Evolutionary conservation across 441 rosid species (phyloP), one percentile per base, ranked within the genome.

Genomic region (Syzygium syzygioides): DNA sequence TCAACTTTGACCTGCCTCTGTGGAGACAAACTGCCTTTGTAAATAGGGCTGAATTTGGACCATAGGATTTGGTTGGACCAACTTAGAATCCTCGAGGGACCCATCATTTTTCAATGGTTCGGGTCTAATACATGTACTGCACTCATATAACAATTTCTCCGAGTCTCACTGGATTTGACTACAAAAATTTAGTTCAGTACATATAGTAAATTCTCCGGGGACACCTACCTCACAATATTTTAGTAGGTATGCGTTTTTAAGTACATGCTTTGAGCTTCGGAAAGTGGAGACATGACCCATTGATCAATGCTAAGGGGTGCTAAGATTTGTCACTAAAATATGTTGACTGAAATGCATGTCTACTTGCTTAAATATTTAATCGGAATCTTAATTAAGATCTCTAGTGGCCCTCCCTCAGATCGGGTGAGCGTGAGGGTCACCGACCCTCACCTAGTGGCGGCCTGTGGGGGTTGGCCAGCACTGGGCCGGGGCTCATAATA

Each of bases 401-500:
- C n/a, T 13, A 62, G 68, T 7, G 48, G 48, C 48, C 48, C 48
- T 45, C 9, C 9, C 48, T 45, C 9, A 45, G 0, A 45, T 45
- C 1, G 48, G 48, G 48, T 7, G 48, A 45, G 48, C 9, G 48
- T 45, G 48, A 45, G 48, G 48, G 48, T 45, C 48, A 45, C 2
- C 7, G 48, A 45, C 48, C 48, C 48, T 45, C 9, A 2, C 48
- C 48, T 45, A 45, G 48, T 45, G 48, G 48, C 48, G 9, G 48
- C 9, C 48, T 45, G 0, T 45, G 9, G 48, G 48, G 48, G 48
- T 45, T 45, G 48, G 48, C 48, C 48, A 45, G 1, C 48, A 45
- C 7, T 45, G 48, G 48, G 48, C 9, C 0, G 8, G 7, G 48
- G 48, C 48, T 2, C 9, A 9, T 1, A 7, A 1, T 9, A 45